phyloP scores from a whole-genome alignment of 352 stramenopile species.

The Elongisporangium undulatum region DNA sequence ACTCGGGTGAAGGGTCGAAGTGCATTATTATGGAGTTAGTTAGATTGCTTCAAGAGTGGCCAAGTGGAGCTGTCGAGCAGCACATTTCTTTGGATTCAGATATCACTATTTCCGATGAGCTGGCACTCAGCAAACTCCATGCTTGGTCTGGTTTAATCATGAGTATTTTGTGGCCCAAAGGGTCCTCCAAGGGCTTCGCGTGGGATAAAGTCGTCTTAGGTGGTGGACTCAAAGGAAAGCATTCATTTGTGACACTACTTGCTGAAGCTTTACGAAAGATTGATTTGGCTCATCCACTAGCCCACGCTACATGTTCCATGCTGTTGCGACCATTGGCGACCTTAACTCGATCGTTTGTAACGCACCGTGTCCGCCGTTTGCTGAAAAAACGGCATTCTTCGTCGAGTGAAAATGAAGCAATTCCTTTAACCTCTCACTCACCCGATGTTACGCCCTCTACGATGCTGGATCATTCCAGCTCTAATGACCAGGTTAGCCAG shows the following conservation, averaged over 20 bases:
- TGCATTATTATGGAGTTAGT: slow-evolving; percentile 73
- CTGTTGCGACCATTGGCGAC: slow-evolving; percentile 75
- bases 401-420: not conserved
- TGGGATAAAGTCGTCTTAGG: slow-evolving; percentile 78
- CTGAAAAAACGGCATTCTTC: slow-evolving; percentile 42
- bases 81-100: slow-evolving; percentile 11
- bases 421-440: not conserved
- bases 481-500: not conserved
- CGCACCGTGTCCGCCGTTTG: slow-evolving; percentile 57
- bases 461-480: not conserved
- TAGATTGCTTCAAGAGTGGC: slow-evolving; percentile 65
- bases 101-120: slow-evolving; percentile 57
- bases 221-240: slow-evolving; percentile 62
- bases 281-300: slow-evolving; percentile 69
- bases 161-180: slow-evolving; percentile 85
- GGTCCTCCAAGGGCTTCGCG: slow-evolving; percentile 65
- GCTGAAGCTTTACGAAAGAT: slow-evolving; percentile 77
- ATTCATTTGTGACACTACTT: slow-evolving; percentile 72
- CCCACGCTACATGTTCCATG: slow-evolving; percentile 72
- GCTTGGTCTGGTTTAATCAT: slow-evolving; percentile 83
- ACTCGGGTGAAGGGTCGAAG: slow-evolving; percentile 76
- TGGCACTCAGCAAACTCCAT: slow-evolving; percentile 71
- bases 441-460: not conserved
- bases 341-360: slow-evolving; percentile 78
- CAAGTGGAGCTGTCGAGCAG: slow-evolving; percentile 7